Evolutionary conservation across 768 basidiomycete species (phyloP).

Genomic region (Russula griseocarnosa): DNA sequence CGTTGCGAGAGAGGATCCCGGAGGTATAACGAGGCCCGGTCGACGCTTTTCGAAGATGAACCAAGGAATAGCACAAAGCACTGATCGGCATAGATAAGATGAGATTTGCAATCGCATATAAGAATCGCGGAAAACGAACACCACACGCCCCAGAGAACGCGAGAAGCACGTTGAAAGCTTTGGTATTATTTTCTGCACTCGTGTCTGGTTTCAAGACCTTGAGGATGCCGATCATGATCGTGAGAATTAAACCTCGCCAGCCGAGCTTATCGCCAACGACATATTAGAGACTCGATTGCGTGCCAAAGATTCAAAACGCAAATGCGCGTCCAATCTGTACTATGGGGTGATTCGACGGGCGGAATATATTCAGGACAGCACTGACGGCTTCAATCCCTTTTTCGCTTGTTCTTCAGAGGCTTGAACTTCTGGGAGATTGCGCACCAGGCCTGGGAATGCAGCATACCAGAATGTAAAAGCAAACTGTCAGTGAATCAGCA

Average conservation of each 20-base stretch:
- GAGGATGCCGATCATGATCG: constrained; percentile 71
- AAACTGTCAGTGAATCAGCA: constrained; percentile 40
- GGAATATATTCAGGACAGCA: not conserved
- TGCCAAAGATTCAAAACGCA: constrained; percentile 53
- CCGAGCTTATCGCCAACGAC: constrained; percentile 64
- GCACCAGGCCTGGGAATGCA: constrained; percentile 72
- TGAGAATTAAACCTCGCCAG: constrained; percentile 68
- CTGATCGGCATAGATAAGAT: constrained; percentile 34
- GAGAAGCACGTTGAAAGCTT: constrained; percentile 69
- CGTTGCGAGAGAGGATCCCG: constrained; percentile 51
- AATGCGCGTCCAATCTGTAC: constrained; percentile 48
- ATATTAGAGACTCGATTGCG: constrained; percentile 74
- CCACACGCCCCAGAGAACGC: constrained; percentile 81
- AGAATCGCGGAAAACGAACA: constrained; percentile 38
- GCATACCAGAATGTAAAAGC: constrained; percentile 80
- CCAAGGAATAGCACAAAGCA: constrained; percentile 68
- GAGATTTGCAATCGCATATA: not conserved
- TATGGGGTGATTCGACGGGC: not conserved
- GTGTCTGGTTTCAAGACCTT: constrained; percentile 57
- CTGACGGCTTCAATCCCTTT: constrained; percentile 47
- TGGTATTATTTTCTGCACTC: constrained; percentile 69
- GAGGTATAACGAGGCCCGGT: constrained; percentile 58
- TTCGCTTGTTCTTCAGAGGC: constrained; percentile 43
- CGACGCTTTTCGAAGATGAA: constrained; percentile 64
- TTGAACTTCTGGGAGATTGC: constrained; percentile 66